Evolutionary conservation across 305 asterid genomes (phyloP).

Genomic region (Fraxinus sp.): DNA sequence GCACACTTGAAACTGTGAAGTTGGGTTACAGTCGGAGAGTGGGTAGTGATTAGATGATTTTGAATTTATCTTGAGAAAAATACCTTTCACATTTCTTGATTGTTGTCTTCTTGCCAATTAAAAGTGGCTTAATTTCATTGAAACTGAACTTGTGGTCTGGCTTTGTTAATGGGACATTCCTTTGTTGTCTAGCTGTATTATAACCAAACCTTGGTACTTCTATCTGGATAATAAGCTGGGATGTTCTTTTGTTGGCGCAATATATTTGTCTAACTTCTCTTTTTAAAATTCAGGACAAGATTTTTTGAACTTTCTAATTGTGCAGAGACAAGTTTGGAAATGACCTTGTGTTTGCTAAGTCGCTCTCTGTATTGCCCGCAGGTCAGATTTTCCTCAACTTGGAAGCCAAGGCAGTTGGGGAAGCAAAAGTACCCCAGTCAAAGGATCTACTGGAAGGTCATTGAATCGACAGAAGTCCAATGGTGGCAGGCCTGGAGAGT

Average conservation of each 20-base stretch:
- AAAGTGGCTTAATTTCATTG: neutral
- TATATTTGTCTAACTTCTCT: neutral
- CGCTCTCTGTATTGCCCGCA: conserved; percentile 31
- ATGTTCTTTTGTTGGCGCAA: neutral
- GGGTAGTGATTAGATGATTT: neutral
- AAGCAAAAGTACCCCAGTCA: conserved; percentile 53
- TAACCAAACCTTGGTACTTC: neutral
- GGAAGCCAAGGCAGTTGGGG: conserved; percentile 53
- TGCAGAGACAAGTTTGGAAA: neutral
- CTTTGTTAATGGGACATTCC: neutral
- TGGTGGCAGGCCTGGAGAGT: conserved; percentile 49
- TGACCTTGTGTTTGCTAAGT: conserved; percentile 5
- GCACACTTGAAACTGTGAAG: neutral
- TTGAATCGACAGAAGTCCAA: conserved; percentile 57
- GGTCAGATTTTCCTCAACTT: conserved; percentile 79
- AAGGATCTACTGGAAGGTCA: conserved; percentile 54
- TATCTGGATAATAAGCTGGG: neutral
- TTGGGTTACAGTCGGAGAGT: neutral
- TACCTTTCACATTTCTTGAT: neutral
- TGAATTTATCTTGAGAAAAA: neutral
- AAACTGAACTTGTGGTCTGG: neutral
- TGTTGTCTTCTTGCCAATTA: neutral
- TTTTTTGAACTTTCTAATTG: neutral
- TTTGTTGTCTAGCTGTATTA: neutral
- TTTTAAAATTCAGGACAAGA: conserved; percentile 8